Conservation (phyloP, 108 stramenopile genomes). For the Ochromonas danica region DNA sequence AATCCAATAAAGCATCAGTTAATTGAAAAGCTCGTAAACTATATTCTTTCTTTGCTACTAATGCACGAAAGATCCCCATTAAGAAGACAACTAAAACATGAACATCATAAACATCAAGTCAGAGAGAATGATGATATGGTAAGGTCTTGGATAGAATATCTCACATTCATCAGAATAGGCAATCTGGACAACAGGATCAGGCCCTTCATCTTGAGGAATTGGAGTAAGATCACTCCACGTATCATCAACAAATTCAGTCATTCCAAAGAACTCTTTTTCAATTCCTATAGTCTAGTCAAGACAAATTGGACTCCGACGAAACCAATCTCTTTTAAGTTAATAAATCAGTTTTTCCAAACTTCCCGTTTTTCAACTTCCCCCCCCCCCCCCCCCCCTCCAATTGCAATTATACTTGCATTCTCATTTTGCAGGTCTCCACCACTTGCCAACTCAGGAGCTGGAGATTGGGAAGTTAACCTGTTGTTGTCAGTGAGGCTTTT, state of each 20-base stretch:
- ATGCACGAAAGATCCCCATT: slow-evolving; percentile 80
- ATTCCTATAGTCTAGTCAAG: background rate
- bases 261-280: background rate
- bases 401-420: background rate
- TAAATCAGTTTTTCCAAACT: background rate
- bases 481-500: too few relatives aligned
- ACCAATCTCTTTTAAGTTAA: background rate
- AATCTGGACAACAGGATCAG: slow-evolving; percentile 79
- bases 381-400: background rate
- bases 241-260: background rate
- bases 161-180: slow-evolving; percentile 75
- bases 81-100: slow-evolving; percentile 41
- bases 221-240: slow-evolving; percentile 69
- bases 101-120: slow-evolving; percentile 1
- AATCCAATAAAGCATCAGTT: slow-evolving; percentile 70
- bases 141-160: background rate
- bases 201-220: slow-evolving; percentile 81
- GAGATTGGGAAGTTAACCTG: too few relatives aligned
- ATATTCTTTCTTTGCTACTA: slow-evolving; percentile 64
- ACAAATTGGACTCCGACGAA: background rate
- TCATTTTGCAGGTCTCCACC: too few relatives aligned
- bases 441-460: too few relatives aligned
- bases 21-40: slow-evolving; percentile 71
- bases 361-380: background rate
- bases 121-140: background rate